phyloP scores from a whole-genome alignment of 768 basidiomycete genomes.

The Lactifluus pinguis region DNA sequence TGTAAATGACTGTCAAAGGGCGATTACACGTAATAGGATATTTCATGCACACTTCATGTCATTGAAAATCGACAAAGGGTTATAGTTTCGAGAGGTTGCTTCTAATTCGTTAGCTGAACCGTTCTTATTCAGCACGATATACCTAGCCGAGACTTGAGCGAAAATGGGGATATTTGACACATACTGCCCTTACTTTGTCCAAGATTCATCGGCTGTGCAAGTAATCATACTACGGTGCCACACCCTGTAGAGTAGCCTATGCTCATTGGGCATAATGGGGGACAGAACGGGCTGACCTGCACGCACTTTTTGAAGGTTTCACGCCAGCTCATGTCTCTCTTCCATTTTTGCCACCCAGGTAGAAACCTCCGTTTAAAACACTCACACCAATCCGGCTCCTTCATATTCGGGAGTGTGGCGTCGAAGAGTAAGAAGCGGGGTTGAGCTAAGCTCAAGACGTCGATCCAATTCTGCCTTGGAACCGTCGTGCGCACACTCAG shows the following conservation, averaged over 20 bases:
- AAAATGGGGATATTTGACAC: background rate
- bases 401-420: slow-evolving; percentile 59
- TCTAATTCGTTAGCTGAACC: slow-evolving; percentile 67
- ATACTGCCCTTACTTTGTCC: slow-evolving; percentile 54
- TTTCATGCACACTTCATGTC: slow-evolving; percentile 57
- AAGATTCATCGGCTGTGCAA: slow-evolving; percentile 75
- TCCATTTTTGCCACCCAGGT: slow-evolving; percentile 69
- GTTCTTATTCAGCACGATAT: slow-evolving; percentile 66
- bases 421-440: slow-evolving; percentile 59
- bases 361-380: slow-evolving; percentile 63
- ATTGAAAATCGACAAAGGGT: slow-evolving; percentile 58
- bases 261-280: slow-evolving; percentile 13
- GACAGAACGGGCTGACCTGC: background rate
- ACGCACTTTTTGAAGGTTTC: slow-evolving; percentile 57
- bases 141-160: slow-evolving; percentile 33
- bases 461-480: slow-evolving; percentile 73
- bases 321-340: slow-evolving; percentile 54
- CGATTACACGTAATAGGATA: background rate
- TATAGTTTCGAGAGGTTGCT: slow-evolving; percentile 56
- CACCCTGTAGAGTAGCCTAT: slow-evolving; percentile 51
- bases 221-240: slow-evolving; percentile 60
- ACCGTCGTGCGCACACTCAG: slow-evolving; percentile 56
- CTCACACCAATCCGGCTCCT: slow-evolving; percentile 62
- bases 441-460: slow-evolving; percentile 55
- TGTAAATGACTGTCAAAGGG: slow-evolving; percentile 22